Base-by-base conservation (phyloP, 108 stramenopile genomes). In the Skeletonema menzelii region DNA sequence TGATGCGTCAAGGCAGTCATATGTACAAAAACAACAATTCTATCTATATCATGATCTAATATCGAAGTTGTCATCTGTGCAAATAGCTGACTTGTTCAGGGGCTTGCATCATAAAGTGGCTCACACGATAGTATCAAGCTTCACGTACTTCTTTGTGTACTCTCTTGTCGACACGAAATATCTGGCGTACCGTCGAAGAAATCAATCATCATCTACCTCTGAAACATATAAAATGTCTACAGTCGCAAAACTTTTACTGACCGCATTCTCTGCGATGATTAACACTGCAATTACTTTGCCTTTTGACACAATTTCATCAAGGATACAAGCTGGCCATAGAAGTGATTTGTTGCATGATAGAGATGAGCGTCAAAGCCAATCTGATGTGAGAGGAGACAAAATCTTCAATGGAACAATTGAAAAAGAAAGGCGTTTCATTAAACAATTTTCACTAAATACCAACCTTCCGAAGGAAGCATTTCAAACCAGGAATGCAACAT, bases 251-350 rank as follows among this genome's bases (percentile, higher is more conserved):
- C 74, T 97, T 17, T 30, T 91, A 8, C 66, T 96, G 27, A 86
- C 96, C 2, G 91, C 93, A n/a, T 59, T 95, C 27, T 91, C 97
- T 0, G 95, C 96, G 0, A 83, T 89, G 35, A 59, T 94, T 30
- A 97, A 97, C 69, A 91, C 92, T 8, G 31, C 79, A 8, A 63
- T 97, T 38, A 97, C 97, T 0, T 77, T 97, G 40, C 97, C 97
- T 0, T 70, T 97, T 64, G 97, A 97, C 62, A 92, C 93, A 20
- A 71, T 97, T 19, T 88, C 94, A 10, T 88, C 93, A 19, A 69
- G 86, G 55, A 82, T 87, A 47, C 89, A 88, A 80, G 75, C 81
- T 27, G 72, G 28, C 58, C 40, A 42, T n/a, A 2, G 17, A 28
- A 59, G 30, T 20, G 28, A 68, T 34, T 28, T 22, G 17, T 10